Base-by-base conservation (phyloP, 805 yeast genomes). In the Suhomyces tanzawaensis region DNA sequence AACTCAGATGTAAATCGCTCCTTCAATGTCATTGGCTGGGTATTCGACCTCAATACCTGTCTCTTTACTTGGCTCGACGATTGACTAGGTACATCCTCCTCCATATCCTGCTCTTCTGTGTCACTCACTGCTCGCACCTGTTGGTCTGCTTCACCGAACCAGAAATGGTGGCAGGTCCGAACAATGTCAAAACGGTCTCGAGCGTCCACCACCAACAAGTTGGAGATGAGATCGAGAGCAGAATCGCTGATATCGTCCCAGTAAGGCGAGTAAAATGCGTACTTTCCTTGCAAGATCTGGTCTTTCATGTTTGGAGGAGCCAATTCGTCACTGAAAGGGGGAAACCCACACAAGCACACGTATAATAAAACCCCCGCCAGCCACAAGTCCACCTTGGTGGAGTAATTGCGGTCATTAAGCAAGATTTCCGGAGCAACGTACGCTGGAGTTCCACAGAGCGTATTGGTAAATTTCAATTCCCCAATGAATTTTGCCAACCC, bases 391-490 rank as follows among this genome's bases (percentile, higher is more conserved):
- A 82, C 88, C 30, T 82, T 77, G 24, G 83, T 81, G 23, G 85
- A 73, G 49, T 85, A 85, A 47, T 72, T 69, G 22, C 82, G 58
- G 27, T 67, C 63, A 57, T 80, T 79, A 12, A 57, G 67, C 19
- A 77, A 51, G 5, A 85, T 83, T 52, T 85, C 95, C 0, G 95
- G 95, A 0, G 93, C 93, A 14, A 85, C 93, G 53, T 85, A 85
- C 0, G 91, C 88, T 0, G 95, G 95, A 0, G 95, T 85, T 2
- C 95, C 95, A 62, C 95, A 85, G 28, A 85, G 59, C 0, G 95
- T 85, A 48, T 80, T 80, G 7, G 95, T 83, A 53, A 83, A 83
- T 43, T 79, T 76, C 45, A 78, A 62, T 48, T 82, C 88, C 5
- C 91, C 91, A 30, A 85, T 74, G 46, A 76, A 76, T 54, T 77